Percentiles rank a stretch among this genome's conserved stretches.
phyloP scores from a whole-genome alignment of 371 early-diverging fungal species.

The Syncephalastrum sp. region DNA sequence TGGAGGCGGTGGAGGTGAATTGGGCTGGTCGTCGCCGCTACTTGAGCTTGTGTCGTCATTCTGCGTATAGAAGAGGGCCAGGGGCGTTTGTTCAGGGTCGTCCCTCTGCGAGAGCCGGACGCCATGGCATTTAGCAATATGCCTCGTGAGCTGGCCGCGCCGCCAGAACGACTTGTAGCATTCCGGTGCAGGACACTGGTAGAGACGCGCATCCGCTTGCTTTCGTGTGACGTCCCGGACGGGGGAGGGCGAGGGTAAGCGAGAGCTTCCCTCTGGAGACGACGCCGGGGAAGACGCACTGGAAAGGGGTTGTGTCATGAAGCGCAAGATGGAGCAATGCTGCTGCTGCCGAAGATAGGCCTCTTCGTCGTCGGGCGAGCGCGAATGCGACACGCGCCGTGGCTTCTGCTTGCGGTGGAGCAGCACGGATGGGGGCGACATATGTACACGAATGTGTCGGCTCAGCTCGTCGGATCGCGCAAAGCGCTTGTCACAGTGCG shows the following conservation, averaged over 20 bases:
- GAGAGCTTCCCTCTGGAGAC: neutral
- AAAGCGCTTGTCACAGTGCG: constrained; percentile 79
- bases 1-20: no score
- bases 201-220: constrained; percentile 26
- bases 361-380: constrained; percentile 32
- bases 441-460: constrained; percentile 71
- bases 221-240: constrained; percentile 7
- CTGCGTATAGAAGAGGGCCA: no score
- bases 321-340: constrained; percentile 43
- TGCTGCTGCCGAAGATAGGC: constrained; percentile 40
- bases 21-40: no score
- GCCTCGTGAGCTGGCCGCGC: constrained; percentile 44
- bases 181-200: constrained; percentile 38
- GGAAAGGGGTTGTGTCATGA: constrained; percentile 27
- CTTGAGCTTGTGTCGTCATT: no score
- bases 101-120: constrained; percentile 7
- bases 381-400: constrained; percentile 10
- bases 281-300: constrained; percentile 3
- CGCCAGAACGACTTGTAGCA: constrained; percentile 51
- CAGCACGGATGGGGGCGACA: constrained; percentile 25
- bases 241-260: neutral
- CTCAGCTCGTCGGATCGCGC: constrained; percentile 87
- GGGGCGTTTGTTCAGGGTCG: constrained; percentile 14
- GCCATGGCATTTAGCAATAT: constrained; percentile 30
- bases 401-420: constrained; percentile 21